Base-by-base conservation (phyloP, 768 basidiomycete species). In the Pleurotus salmoneostramineus region DNA sequence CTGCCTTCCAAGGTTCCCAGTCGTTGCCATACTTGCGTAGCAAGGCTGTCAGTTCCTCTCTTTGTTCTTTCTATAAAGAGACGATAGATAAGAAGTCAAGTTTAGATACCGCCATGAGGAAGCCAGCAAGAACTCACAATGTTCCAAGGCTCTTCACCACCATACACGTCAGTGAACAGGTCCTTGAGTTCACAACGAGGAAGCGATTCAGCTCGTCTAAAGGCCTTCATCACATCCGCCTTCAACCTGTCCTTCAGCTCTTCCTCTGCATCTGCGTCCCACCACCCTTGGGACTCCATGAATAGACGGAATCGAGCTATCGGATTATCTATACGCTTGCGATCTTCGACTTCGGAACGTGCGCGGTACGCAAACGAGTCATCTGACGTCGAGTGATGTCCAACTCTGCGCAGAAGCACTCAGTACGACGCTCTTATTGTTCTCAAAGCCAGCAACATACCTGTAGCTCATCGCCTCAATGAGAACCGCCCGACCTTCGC, bases 321-420 rank as follows among this genome's bases (percentile, higher is more conserved):
- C 1, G 94, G 94, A 67, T 95, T 95, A 61, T 96, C 92, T 57
- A 97, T 85, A 34, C 91, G 87, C 73, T 93, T 95, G 66, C 89
- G 83, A 63, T 95, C 89, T 71, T 96, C 92, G 33, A 97, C 95
- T 66, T 96, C 95, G 57, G 91, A 83, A 15, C 91, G 83, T 1
- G 91, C 81, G 42, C 95, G 85, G 69, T 98, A 98, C 17, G 94
- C 95, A 65, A 91, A 95, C 4, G 93, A 95, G 70, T 98, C 95
- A 65, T 98, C 95, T 7, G 95, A 96, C 0, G 92, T 95, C 14
- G 91, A 93, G 68, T 95, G 93, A 67, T 98, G 94, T n/a, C 94
- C 90, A 10, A 97, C 88, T 31, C 89, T 90, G 66, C 46, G 61
- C 49, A 58, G 35, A 34, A 43, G 32, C 40, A 56, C 50, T 40